These are phyloP conservation scores for Phialophora chinensis DNA, from an alignment of 2,329 filamentous ascomycete genomes.

Conservation along the genomic window DNA sequence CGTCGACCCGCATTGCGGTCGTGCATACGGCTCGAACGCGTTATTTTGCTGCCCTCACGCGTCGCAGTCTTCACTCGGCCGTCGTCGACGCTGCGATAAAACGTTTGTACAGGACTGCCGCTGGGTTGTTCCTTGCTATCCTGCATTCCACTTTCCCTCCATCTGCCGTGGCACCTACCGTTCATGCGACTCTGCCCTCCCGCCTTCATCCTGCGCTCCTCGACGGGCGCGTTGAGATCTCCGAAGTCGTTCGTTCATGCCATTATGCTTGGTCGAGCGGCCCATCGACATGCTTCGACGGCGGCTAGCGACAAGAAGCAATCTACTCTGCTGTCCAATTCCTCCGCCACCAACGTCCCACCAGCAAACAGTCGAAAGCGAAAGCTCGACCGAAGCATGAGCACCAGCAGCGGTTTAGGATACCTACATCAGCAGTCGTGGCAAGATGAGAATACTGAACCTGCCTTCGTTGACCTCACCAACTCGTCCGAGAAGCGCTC, in stretches of 20 bases:
- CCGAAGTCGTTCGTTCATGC: constrained; percentile 34
- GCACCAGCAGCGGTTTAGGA: constrained; percentile 42
- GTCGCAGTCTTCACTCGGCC: constrained; percentile 1
- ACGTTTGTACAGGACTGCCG: background rate
- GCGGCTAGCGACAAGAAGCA: constrained; percentile 30
- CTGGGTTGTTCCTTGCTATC: background rate
- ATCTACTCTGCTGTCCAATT: constrained; percentile 29
- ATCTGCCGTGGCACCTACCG: background rate
- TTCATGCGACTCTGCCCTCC: constrained; percentile 29
- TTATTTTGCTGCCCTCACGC: constrained; percentile 7
- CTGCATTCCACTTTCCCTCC: no score
- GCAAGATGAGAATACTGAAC: constrained; percentile 83
- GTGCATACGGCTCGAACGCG: constrained; percentile 5
- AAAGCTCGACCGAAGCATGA: constrained; percentile 40
- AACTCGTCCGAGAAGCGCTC: constrained; percentile 62
- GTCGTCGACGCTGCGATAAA: background rate
- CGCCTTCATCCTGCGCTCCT: constrained; percentile 25
- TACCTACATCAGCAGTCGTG: constrained; percentile 59
- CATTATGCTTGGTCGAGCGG: constrained; percentile 35
- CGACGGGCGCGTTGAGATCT: constrained; percentile 32
- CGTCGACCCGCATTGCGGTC: background rate
- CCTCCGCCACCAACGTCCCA: constrained; percentile 28
- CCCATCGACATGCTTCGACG: constrained; percentile 32
- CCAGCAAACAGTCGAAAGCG: constrained; percentile 27
- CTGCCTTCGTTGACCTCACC: constrained; percentile 76